A percentile compares a stretch with the other conserved stretches of the same genome.
Conservation (phyloP, 768 basidiomycete genomes). For the Amanita fuliginea region DNA sequence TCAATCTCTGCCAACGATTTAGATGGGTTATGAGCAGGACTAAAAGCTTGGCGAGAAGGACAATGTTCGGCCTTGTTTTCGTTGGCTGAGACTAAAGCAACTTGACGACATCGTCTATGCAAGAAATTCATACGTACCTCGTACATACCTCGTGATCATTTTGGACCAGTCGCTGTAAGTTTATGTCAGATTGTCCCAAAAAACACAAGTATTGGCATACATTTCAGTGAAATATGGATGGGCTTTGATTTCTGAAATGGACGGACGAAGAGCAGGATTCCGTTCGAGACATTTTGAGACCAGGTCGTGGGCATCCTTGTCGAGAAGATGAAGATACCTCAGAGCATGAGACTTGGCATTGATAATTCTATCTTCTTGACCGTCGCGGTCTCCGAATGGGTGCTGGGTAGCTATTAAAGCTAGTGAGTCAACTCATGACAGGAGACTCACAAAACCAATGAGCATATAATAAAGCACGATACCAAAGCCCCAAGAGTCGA, state of each 20-base stretch:
- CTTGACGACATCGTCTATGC: neutral
- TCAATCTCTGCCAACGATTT: neutral
- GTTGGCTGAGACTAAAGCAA: neutral
- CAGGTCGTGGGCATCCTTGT: slow-evolving; percentile 2
- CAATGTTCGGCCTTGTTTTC: neutral
- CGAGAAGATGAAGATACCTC: slow-evolving; percentile 13
- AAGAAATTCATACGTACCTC: slow-evolving; percentile 15
- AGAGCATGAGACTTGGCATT: slow-evolving; percentile 4
- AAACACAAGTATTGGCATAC: slow-evolving; percentile 23
- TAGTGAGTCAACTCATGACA: slow-evolving; percentile 4
- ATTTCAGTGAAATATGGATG: slow-evolving; percentile 39
- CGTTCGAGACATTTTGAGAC: slow-evolving; percentile 40
- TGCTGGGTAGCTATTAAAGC: slow-evolving; percentile 20
- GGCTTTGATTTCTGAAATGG: slow-evolving; percentile 26
- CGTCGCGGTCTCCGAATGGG: slow-evolving; percentile 21
- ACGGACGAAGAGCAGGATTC: slow-evolving; percentile 37
- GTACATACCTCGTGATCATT: slow-evolving; percentile 18
- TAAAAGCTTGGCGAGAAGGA: neutral
- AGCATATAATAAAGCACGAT: slow-evolving; percentile 39
- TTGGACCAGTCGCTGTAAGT: slow-evolving; percentile 27
- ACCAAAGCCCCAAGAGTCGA: slow-evolving; percentile 55
- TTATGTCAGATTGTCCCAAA: slow-evolving; percentile 3
- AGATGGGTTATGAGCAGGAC: neutral
- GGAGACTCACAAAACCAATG: slow-evolving; percentile 26
- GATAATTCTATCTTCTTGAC: slow-evolving; percentile 11